These are phyloP conservation scores for Tuber brumale DNA, from an alignment of 495 filamentous ascomycete genomes.

Conservation along the genomic window DNA sequence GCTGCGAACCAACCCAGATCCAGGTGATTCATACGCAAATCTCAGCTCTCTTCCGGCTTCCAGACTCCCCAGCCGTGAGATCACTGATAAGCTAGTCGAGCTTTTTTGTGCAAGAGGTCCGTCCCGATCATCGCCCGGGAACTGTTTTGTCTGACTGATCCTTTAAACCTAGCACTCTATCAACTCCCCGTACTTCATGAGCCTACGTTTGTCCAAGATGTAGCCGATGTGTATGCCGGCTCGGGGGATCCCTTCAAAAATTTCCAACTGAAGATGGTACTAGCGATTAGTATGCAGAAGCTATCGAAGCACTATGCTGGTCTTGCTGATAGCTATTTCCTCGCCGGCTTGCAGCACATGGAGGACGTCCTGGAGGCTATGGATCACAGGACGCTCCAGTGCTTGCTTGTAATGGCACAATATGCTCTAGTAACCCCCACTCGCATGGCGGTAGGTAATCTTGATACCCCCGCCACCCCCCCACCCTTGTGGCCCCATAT, in stretches of 20 bases:
- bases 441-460: slow-evolving; percentile 58
- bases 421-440: slow-evolving; percentile 91
- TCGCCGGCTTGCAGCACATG: slow-evolving; percentile 73
- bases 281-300: slow-evolving; percentile 89
- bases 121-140: slow-evolving; percentile 29
- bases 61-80: slow-evolving; percentile 57
- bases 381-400: slow-evolving; percentile 84
- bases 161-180: slow-evolving; percentile 59
- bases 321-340: slow-evolving; percentile 84
- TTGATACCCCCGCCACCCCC: neutral
- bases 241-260: slow-evolving; percentile 71
- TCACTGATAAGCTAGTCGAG: slow-evolving; percentile 68
- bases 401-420: slow-evolving; percentile 75
- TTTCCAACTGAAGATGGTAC: slow-evolving; percentile 78
- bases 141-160: slow-evolving; percentile 3
- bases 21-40: slow-evolving; percentile 22
- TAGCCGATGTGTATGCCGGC: slow-evolving; percentile 71
- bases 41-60: slow-evolving; percentile 52
- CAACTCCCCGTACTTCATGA: slow-evolving; percentile 82
- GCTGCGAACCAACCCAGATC: slow-evolving; percentile 34
- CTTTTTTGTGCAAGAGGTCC: slow-evolving; percentile 74
- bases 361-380: slow-evolving; percentile 70
- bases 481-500: neutral
- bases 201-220: slow-evolving; percentile 63
- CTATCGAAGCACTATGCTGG: slow-evolving; percentile 72